Evolutionary conservation across 306 rosid species (phyloP), one percentile per base, ranked within the genome.

Genomic region (Rubus parviflorus): DNA sequence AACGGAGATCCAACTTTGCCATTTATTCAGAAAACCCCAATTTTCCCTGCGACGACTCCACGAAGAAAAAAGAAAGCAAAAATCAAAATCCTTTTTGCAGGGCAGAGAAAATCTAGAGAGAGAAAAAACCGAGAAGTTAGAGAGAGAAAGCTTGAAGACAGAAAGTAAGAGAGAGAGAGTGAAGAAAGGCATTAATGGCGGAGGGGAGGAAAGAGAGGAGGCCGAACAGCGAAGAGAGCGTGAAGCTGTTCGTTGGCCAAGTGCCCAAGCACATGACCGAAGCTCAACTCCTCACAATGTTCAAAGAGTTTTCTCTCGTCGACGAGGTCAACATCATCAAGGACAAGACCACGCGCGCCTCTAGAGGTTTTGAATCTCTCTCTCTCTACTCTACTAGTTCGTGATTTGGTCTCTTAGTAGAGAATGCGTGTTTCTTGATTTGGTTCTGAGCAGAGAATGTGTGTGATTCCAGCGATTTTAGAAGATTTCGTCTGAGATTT

Each of bases 251-350:
- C 78, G 99, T 92, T 3, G 99, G 99, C 43, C 99, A 96, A 87
- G 99, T 96, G 43, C 99, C 99, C 71, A 96, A 96, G 86, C 90
- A 91, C 84, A 89, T 92, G 94, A 89, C 91, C 54, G 99, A 96
- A 84, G 82, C 84, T 37, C 97, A 96, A 60, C 89, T 96, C 8
- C 91, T 96, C 11, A 73, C 89, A 91, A 89, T 92, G 99, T 92
- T 96, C 89, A 72, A 90, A 69, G 98, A 96, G 81, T 89, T 92
- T 76, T 90, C 96, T 5, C 71, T 96, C 78, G 97, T 96, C 25
- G 98, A 96, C 79, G 93, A 96, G 81, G 97, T 96, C 97, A 96
- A 92, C 91, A 84, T 96, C 88, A 96, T 96, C 93, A 96, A 90
- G 82, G 99, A 96, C 90, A 96, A 91, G 82, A 79, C 86, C 30